Percentiles rank a stretch among this genome's conserved stretches.
phyloP scores from a whole-genome alignment of 257 asterid species.

The Echium plantagineum region DNA sequence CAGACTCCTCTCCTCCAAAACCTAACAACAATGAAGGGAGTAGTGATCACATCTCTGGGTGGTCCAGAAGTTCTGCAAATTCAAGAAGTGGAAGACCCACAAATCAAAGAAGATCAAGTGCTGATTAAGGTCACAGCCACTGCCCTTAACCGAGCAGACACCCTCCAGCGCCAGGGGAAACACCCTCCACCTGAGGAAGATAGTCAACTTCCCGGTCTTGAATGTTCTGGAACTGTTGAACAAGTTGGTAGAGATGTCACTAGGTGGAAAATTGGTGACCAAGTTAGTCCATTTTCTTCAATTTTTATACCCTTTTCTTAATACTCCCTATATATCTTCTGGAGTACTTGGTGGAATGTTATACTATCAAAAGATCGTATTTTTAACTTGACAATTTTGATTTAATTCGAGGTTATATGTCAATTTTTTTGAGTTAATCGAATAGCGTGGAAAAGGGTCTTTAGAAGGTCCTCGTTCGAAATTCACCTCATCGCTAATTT shows the following conservation, averaged over 20 bases:
- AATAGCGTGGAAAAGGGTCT: too few relatives aligned
- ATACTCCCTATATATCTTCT: too few relatives aligned
- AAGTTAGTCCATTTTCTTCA: slow-evolving; percentile 27
- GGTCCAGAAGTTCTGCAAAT: slow-evolving; percentile 73
- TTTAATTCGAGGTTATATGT: too few relatives aligned
- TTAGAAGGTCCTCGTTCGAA: too few relatives aligned
- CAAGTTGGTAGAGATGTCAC: slow-evolving; percentile 61
- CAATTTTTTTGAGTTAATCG: too few relatives aligned
- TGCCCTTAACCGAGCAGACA: slow-evolving; percentile 78
- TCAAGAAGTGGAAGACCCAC: slow-evolving; percentile 60
- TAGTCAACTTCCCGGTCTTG: slow-evolving; percentile 75
- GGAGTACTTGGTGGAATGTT: too few relatives aligned
- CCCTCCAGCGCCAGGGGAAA: slow-evolving; percentile 67
- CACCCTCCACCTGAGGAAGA: slow-evolving; percentile 68
- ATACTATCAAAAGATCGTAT: too few relatives aligned
- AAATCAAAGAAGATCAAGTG: slow-evolving; percentile 56
- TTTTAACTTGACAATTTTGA: too few relatives aligned
- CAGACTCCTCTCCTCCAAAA: too few relatives aligned
- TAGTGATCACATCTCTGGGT: slow-evolving; percentile 61
- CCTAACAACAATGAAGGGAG: slow-evolving; percentile 50
- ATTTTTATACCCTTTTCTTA: too few relatives aligned
- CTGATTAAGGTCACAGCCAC: slow-evolving; percentile 68
- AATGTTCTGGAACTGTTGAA: slow-evolving; percentile 78
- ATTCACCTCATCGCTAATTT: too few relatives aligned
- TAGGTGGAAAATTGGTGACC: slow-evolving; percentile 84